These are phyloP conservation scores for Cutaneotrichosporon daszewskae DNA, from an alignment of 1,284 basidiomycete species.

Conservation along the genomic window DNA sequence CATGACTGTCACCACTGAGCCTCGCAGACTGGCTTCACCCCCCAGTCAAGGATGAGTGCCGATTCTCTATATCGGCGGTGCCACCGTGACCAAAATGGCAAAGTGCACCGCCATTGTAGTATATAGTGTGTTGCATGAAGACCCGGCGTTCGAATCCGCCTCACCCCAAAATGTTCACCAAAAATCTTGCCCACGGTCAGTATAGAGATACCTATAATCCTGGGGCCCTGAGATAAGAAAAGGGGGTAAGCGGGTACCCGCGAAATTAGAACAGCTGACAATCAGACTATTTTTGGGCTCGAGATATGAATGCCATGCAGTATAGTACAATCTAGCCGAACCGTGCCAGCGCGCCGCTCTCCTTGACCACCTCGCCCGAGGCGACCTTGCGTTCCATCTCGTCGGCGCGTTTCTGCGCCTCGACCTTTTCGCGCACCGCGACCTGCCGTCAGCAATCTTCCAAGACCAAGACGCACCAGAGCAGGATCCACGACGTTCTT, in stretches of 20 bases:
- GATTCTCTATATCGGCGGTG: too few relatives aligned
- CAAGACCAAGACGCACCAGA: constrained; percentile 55
- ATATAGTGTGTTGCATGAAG: not conserved
- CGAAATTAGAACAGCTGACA: not conserved
- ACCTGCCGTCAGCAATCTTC: constrained; percentile 17
- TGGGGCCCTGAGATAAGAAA: too few relatives aligned
- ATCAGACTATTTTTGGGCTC: not conserved
- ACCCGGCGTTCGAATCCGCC: too few relatives aligned
- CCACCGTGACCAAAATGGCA: too few relatives aligned
- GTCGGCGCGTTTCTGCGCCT: constrained; percentile 27
- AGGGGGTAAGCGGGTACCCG: too few relatives aligned
- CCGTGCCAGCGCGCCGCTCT: constrained; percentile 32
- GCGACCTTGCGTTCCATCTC: constrained; percentile 23
- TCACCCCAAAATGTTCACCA: too few relatives aligned
- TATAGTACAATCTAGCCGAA: constrained; percentile 22
- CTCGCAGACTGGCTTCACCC: too few relatives aligned
- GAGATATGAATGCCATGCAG: constrained; percentile 1
- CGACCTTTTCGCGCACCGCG: constrained; percentile 32
- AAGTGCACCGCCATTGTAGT: too few relatives aligned
- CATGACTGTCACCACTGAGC: too few relatives aligned
- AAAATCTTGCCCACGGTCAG: too few relatives aligned
- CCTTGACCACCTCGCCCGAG: constrained; percentile 28
- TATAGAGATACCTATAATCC: too few relatives aligned
- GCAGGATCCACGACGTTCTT: constrained; percentile 88
- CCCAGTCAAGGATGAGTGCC: too few relatives aligned